Conservation (phyloP, 2,329 filamentous ascomycete species). For the Aspergillus sp. region DNA sequence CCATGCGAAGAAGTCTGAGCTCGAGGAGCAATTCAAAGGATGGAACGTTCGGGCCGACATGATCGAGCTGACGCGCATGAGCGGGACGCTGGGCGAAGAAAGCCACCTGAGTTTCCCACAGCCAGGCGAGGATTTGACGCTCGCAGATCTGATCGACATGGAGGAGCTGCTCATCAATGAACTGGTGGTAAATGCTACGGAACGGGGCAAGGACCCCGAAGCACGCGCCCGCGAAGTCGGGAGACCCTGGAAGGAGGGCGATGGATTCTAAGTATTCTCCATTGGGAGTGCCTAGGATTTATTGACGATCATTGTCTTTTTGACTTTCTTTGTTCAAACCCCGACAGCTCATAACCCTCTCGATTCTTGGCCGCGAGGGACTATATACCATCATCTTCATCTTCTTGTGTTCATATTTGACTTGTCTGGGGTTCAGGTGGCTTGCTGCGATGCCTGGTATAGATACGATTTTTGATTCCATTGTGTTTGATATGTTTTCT, state of each 20-base stretch:
- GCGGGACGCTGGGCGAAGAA: constrained; percentile 26
- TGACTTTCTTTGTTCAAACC: neutral
- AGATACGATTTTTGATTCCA: neutral
- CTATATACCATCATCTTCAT: neutral
- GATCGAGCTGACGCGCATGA: constrained; percentile 28
- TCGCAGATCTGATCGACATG: constrained; percentile 47
- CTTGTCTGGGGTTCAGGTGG: neutral
- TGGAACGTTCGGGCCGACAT: constrained; percentile 45
- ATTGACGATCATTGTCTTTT: no score
- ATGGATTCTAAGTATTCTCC: constrained; percentile 50
- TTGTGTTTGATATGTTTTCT: neutral
- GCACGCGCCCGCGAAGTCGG: constrained; percentile 56
- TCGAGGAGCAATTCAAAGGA: constrained; percentile 38
- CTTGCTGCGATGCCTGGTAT: neutral
- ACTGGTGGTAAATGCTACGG: constrained; percentile 48
- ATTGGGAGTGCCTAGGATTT: neutral
- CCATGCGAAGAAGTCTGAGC: constrained; percentile 40
- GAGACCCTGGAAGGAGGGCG: constrained; percentile 57
- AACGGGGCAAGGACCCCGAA: constrained; percentile 54
- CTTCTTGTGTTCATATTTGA: neutral
- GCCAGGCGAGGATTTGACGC: constrained; percentile 45
- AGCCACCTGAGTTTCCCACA: constrained; percentile 40
- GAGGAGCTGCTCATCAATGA: constrained; percentile 46
- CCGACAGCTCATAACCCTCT: neutral
- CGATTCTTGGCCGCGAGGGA: neutral